Evolutionary conservation across 73 alveolate genomes (phyloP).

Genomic region (Effrenium voratum): DNA sequence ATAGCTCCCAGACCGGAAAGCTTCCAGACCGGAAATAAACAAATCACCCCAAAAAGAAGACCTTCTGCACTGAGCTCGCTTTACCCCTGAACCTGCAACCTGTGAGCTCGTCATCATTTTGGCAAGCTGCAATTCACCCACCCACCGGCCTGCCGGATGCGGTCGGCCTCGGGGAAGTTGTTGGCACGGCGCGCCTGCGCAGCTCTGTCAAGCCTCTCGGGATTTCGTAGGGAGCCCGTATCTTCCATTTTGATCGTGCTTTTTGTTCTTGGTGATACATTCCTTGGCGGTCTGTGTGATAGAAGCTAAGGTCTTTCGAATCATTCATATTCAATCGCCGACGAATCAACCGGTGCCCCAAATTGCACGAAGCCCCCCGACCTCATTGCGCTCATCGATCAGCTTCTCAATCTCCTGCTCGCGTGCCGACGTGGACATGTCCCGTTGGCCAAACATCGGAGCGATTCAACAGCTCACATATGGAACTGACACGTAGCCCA

Average conservation of each 20-base stretch:
- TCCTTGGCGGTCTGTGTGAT: not conserved
- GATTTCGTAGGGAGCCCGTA: not conserved
- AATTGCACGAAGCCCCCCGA: not conserved
- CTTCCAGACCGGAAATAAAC: too few relatives aligned
- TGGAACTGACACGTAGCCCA: too few relatives aligned
- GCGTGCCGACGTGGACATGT: not conserved
- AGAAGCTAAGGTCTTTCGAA: too few relatives aligned
- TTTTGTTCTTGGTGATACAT: not conserved
- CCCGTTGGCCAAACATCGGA: too few relatives aligned
- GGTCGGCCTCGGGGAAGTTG: conserved; percentile 92
- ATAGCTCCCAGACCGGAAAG: too few relatives aligned
- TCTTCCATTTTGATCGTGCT: not conserved
- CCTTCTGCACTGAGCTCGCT: too few relatives aligned
- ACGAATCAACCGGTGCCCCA: not conserved
- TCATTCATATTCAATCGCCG: not conserved
- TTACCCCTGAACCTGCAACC: too few relatives aligned
- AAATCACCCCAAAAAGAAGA: too few relatives aligned
- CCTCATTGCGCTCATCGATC: conserved; percentile 91
- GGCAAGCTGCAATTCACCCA: too few relatives aligned
- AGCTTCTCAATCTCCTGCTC: conserved; percentile 74
- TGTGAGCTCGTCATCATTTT: too few relatives aligned
- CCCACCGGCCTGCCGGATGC: conserved; percentile 83
- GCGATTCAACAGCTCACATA: too few relatives aligned
- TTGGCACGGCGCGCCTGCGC: conserved; percentile 73
- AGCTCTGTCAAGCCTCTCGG: not conserved